Conservation (phyloP, 2,329 filamentous ascomycete species). For the Colletotrichum sp. region DNA sequence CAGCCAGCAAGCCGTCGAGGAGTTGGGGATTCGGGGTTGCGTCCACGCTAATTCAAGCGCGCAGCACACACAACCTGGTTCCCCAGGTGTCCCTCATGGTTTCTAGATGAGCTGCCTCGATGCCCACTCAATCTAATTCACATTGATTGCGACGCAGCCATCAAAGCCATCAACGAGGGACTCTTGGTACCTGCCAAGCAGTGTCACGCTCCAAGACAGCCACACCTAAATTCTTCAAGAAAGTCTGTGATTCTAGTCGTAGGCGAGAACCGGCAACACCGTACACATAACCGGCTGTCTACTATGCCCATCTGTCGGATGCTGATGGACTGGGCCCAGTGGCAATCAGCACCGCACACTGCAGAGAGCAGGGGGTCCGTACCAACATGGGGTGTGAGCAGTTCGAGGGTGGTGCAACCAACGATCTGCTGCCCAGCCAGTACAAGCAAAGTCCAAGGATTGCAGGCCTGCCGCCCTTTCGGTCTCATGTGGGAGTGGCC, state of each 20-base stretch:
- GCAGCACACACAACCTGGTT: not conserved
- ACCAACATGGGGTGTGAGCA: not conserved
- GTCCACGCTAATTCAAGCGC: not conserved
- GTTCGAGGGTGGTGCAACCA: conserved; percentile 6
- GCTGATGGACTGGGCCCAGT: not conserved
- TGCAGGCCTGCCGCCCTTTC: conserved; percentile 15
- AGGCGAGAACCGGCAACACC: conserved; percentile 1
- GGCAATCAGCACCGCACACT: not conserved
- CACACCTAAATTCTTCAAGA: not conserved
- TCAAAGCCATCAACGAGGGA: not conserved
- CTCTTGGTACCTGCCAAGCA: conserved; percentile 5
- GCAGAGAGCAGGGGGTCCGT: not conserved
- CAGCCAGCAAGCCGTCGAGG: not conserved
- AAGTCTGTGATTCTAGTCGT: not conserved
- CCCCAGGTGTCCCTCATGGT: not conserved
- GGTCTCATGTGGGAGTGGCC: conserved; percentile 9
- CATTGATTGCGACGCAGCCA: conserved; percentile 13
- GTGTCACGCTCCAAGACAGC: not conserved
- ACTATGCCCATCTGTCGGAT: not conserved
- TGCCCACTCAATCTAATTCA: not conserved
- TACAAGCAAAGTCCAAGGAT: not conserved
- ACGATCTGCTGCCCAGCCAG: conserved; percentile 11
- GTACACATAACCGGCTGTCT: not conserved
- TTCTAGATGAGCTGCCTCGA: not conserved
- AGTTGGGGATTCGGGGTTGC: not conserved